These are phyloP conservation scores for Suillus ampliporus DNA, from an alignment of 768 basidiomycete species.

Conservation along the genomic window DNA sequence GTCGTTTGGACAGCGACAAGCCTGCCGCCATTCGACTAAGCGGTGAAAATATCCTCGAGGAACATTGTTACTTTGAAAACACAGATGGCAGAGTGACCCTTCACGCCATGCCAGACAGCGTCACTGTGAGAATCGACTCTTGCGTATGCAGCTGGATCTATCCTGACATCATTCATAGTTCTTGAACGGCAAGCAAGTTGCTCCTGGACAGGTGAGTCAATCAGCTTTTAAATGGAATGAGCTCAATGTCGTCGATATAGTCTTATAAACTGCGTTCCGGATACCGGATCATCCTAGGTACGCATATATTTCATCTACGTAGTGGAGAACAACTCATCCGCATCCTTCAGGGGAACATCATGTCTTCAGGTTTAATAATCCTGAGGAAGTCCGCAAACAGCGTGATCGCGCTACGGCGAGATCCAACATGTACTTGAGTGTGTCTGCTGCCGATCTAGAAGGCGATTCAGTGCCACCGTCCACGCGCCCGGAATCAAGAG, in stretches of 20 bases:
- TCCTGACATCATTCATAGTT: conserved; percentile 55
- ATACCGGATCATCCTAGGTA: conserved; percentile 95
- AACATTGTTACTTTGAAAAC: conserved; percentile 94
- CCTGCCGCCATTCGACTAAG: conserved; percentile 90
- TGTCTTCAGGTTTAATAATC: conserved; percentile 97
- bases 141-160: conserved; percentile 6
- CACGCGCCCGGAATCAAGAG: conserved; percentile 81
- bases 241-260: conserved; percentile 36
- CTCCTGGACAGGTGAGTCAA: conserved; percentile 69
- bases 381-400: conserved; percentile 91
- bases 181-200: conserved; percentile 90
- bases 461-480: conserved; percentile 52
- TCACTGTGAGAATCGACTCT: conserved; percentile 63
- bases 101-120: conserved; percentile 77
- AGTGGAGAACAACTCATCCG: conserved; percentile 11
- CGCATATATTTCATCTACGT: conserved; percentile 23
- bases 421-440: conserved; percentile 69
- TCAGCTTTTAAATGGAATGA: background rate
- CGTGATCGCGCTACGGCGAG: conserved; percentile 80
- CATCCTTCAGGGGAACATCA: conserved; percentile 80
- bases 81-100: conserved; percentile 83
- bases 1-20: conserved; percentile 83
- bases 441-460: conserved; percentile 72
- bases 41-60: conserved; percentile 88
- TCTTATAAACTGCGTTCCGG: conserved; percentile 90